Conservation (phyloP, 83 land plant genomes). For the Thuja plicata region DNA sequence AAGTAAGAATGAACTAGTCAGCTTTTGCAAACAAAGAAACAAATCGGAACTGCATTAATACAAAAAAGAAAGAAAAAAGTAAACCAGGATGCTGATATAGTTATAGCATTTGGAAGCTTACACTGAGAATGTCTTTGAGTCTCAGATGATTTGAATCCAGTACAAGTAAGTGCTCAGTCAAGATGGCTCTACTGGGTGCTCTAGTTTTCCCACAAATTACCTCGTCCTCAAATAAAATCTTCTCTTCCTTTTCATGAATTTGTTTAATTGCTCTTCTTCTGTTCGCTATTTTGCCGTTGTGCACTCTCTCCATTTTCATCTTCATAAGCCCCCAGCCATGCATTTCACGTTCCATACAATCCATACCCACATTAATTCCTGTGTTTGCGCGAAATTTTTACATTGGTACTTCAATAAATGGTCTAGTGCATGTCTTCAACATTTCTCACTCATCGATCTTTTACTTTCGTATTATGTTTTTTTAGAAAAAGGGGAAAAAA, state of each 20-base stretch:
- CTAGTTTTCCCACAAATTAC: neutral
- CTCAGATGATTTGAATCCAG: neutral
- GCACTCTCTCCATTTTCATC: neutral
- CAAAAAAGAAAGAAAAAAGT: neutral
- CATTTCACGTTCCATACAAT: neutral
- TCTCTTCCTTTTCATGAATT: neutral
- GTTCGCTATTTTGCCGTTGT: neutral
- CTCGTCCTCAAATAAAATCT: neutral
- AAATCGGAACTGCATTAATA: neutral
- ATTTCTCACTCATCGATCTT: too few relatives aligned
- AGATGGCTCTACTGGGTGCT: neutral
- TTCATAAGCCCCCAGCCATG: neutral
- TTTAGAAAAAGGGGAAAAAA: too few relatives aligned
- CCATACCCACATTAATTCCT: neutral
- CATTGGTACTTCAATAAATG: too few relatives aligned
- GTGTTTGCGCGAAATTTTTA: neutral
- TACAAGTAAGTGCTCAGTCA: neutral
- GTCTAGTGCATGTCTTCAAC: too few relatives aligned
- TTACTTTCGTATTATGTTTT: too few relatives aligned
- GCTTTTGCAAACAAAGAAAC: neutral
- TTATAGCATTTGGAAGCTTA: neutral
- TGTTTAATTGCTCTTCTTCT: neutral
- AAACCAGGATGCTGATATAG: neutral
- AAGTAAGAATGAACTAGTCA: neutral
- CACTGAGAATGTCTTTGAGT: neutral